These are phyloP conservation scores for Aspergillus ruber DNA, from an alignment of 2,329 filamentous ascomycete genomes.

Conservation along the genomic window DNA sequence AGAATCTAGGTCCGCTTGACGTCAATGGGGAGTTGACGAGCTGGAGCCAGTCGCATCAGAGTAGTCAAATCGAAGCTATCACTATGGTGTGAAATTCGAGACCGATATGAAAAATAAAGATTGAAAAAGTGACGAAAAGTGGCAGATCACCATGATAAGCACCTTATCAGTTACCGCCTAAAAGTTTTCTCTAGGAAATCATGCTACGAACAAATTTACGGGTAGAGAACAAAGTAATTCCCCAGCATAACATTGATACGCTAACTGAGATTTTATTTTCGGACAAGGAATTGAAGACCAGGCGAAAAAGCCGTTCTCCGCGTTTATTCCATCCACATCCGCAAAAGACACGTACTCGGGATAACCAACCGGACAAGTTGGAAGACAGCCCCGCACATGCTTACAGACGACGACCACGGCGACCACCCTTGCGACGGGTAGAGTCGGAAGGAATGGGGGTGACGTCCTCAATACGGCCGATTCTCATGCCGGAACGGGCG, in stretches of 20 bases:
- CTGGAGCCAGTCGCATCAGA: too few relatives aligned
- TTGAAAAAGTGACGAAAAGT: too few relatives aligned
- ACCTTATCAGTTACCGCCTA: too few relatives aligned
- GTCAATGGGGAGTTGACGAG: background rate
- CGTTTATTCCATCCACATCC: constrained; percentile 46
- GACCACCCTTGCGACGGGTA: constrained; percentile 99
- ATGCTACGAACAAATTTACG: too few relatives aligned
- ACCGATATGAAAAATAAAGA: too few relatives aligned
- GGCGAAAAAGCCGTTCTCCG: constrained; percentile 48
- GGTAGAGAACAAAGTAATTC: background rate
- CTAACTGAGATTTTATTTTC: constrained; percentile 12
- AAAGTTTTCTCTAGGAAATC: too few relatives aligned
- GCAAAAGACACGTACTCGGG: constrained; percentile 17
- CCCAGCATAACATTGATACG: background rate
- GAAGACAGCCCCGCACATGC: constrained; percentile 36
- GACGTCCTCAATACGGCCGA: constrained; percentile 98
- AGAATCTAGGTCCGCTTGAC: background rate
- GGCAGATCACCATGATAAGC: too few relatives aligned
- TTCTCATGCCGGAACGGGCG: constrained; percentile 99
- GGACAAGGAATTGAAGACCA: constrained; percentile 44
- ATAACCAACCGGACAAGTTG: constrained; percentile 18
- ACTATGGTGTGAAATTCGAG: too few relatives aligned
- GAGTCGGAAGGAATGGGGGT: constrained; percentile 98
- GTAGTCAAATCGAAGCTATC: too few relatives aligned
- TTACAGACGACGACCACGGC: constrained; percentile 99